phyloP scores from a whole-genome alignment of 176 grass and related monocot genomes.

The Aegilops tauschii region DNA sequence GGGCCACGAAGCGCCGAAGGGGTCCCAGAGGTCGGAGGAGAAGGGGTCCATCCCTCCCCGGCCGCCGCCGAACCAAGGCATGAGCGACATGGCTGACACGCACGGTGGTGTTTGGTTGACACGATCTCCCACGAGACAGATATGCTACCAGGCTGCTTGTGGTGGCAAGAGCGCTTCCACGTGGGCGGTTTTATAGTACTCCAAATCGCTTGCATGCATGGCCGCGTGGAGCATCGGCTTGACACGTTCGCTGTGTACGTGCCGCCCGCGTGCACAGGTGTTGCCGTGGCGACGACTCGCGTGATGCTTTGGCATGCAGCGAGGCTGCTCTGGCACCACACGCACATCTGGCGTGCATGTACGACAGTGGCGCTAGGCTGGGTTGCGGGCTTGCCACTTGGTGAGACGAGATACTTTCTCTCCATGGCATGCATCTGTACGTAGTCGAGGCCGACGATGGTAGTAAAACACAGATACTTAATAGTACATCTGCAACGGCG shows the following conservation, averaged over 20 bases:
- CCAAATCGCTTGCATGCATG: not conserved
- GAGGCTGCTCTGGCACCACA: not conserved
- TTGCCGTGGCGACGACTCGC: not conserved
- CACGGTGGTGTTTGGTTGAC: not conserved
- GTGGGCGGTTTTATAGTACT: not conserved
- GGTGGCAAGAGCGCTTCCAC: not conserved
- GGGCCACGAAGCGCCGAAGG: not conserved
- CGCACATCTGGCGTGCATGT: not conserved
- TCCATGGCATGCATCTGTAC: not conserved
- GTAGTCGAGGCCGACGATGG: too few relatives aligned
- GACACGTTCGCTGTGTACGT: not conserved
- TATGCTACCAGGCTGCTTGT: not conserved
- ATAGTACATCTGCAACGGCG: too few relatives aligned
- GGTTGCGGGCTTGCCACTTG: not conserved
- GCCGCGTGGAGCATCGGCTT: not conserved
- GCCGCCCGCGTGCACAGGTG: not conserved
- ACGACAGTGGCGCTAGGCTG: not conserved
- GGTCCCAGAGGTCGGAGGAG: constrained; percentile 35
- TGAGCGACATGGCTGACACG: constrained; percentile 15
- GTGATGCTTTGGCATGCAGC: not conserved
- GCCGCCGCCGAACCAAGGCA: constrained; percentile 31
- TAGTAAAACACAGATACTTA: too few relatives aligned
- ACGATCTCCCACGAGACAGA: not conserved
- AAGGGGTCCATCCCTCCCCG: constrained; percentile 41
- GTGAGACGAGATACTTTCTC: not conserved